Conservation (phyloP, 257 asterid species). For the Solanum chilense region DNA sequence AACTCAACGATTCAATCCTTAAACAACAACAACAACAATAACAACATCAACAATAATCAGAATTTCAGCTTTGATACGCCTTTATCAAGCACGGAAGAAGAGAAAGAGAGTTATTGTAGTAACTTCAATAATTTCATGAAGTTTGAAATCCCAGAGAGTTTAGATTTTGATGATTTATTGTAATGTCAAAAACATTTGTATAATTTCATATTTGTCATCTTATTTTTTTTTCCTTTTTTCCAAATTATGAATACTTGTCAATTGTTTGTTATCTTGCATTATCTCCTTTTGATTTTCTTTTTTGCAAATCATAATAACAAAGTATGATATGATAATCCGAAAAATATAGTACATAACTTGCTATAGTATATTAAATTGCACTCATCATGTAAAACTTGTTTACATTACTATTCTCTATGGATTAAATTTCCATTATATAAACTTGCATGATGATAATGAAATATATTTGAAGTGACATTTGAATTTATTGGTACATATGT, state of each 20-base stretch:
- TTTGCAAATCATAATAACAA: not conserved
- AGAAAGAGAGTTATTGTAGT: slow-evolving; percentile 30
- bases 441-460: too few species aligned
- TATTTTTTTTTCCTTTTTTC: not conserved
- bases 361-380: too few species aligned
- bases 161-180: slow-evolving; percentile 28
- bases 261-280: not conserved
- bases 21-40: not conserved
- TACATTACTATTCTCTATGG: too few species aligned
- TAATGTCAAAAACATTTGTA: not conserved
- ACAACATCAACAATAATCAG: not conserved
- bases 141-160: slow-evolving; percentile 35
- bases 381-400: too few species aligned
- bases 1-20: slow-evolving; percentile 7
- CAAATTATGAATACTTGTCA: not conserved
- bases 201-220: not conserved
- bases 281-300: not conserved
- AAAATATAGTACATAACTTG: not conserved
- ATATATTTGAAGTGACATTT: too few species aligned
- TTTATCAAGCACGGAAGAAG: slow-evolving; percentile 26
- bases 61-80: slow-evolving; percentile 17
- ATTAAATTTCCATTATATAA: too few species aligned
- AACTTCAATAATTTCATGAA: slow-evolving; percentile 11
- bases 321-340: not conserved
- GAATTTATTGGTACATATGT: too few species aligned